Conservation (phyloP, 139 green algal genomes). For the Tetraselmis chui region DNA sequence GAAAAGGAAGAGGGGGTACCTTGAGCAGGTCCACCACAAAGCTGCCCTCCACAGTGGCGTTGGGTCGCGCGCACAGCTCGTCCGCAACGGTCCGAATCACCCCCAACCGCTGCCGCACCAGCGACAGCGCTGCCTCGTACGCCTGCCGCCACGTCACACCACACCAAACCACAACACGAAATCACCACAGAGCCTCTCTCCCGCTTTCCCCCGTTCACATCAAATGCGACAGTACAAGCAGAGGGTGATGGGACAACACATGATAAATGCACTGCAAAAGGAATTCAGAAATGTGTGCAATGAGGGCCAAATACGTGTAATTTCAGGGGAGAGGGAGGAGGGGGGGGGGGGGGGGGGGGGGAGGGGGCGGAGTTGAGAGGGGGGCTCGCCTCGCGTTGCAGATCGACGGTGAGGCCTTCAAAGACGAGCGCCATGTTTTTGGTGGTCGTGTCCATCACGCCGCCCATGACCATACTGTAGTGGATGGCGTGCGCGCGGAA, state of each 20-base stretch:
- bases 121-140: not conserved
- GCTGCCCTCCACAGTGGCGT: conserved; percentile 36
- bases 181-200: too few relatives aligned
- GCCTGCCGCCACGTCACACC: not conserved
- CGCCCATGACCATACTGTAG: conserved; percentile 31
- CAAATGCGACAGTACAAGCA: too few relatives aligned
- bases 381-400: conserved; percentile 38
- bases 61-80: conserved; percentile 25
- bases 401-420: conserved; percentile 19
- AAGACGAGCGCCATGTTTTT: conserved; percentile 5
- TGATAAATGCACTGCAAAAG: too few relatives aligned
- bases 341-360: not conserved
- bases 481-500: conserved; percentile 25
- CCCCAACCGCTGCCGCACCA: conserved; percentile 1
- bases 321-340: not conserved
- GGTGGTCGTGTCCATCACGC: conserved; percentile 37
- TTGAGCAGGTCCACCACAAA: conserved; percentile 40
- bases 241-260: too few relatives aligned
- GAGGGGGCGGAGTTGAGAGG: conserved; percentile 11
- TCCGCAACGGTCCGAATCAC: conserved; percentile 38
- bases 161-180: not conserved
- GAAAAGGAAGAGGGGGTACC: not conserved
- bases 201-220: not conserved
- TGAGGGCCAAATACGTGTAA: too few relatives aligned
- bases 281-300: too few relatives aligned